Percentiles rank a stretch among this genome's conserved stretches.
phyloP scores from a whole-genome alignment of 2,329 filamentous ascomycete genomes.

The Berkeleyomyces rouxiae region DNA sequence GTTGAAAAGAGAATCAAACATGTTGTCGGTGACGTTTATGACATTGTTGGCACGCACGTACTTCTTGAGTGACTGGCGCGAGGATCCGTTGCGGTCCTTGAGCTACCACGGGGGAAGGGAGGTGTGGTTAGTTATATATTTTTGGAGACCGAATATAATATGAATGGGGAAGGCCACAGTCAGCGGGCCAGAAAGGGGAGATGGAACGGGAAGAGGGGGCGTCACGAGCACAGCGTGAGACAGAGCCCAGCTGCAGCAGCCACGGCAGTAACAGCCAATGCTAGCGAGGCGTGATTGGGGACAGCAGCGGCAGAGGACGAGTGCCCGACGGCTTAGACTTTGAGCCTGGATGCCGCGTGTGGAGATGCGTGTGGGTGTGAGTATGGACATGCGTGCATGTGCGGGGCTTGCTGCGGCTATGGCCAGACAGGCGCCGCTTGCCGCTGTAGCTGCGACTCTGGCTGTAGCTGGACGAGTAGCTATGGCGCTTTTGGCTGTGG shows the following conservation, averaged over 20 bases:
- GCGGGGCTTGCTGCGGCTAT: background rate
- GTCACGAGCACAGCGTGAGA: too few relatives aligned
- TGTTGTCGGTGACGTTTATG: constrained; percentile 31
- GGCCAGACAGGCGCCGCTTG: constrained; percentile 14
- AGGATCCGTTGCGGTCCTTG: constrained; percentile 46
- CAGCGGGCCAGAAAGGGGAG: background rate
- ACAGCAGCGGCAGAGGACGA: too few relatives aligned
- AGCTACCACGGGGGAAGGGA: constrained; percentile 25
- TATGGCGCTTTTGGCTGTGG: background rate
- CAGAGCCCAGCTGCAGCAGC: too few relatives aligned
- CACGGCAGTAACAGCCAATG: too few relatives aligned
- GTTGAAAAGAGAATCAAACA: constrained; percentile 66
- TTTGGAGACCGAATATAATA: background rate
- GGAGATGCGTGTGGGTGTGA: background rate
- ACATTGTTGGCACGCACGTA: constrained; percentile 40
- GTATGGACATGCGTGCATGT: background rate
- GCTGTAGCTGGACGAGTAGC: background rate
- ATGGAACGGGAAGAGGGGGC: background rate
- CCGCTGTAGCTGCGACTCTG: background rate
- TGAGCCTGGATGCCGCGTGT: background rate
- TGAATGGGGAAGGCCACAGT: background rate
- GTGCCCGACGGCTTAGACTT: too few relatives aligned
- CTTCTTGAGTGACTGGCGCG: constrained; percentile 45
- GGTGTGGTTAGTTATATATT: constrained; percentile 11
- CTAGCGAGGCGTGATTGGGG: too few relatives aligned